Percentiles rank a stretch among this genome's conserved stretches.
Evolutionary conservation across 129 eudicot genomes (phyloP).

Genomic region (Helianthus tuberosus): DNA sequence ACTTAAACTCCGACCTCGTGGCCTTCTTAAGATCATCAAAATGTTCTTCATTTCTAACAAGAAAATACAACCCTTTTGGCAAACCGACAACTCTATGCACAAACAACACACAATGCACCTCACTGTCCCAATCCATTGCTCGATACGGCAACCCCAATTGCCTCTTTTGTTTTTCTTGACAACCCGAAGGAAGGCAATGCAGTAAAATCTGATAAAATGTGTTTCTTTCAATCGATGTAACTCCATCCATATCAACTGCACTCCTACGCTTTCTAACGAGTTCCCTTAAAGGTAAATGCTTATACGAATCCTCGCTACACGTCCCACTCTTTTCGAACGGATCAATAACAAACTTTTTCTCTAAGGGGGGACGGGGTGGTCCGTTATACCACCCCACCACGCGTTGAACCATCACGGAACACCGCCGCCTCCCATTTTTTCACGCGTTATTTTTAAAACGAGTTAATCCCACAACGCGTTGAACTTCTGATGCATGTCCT

Average conservation of each 20-base stretch:
- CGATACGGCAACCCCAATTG: conserved; percentile 81
- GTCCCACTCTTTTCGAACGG: conserved; percentile 44
- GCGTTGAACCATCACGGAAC: no score
- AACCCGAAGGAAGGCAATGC: conserved; percentile 82
- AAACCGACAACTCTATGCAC: conserved; percentile 90
- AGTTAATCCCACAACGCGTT: no score
- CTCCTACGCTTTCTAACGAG: conserved; percentile 92
- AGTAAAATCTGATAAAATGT: conserved; percentile 80
- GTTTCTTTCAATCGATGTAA: conserved; percentile 48
- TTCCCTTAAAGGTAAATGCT: conserved; percentile 54
- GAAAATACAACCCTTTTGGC: conserved; percentile 82
- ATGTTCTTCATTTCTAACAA: conserved; percentile 86
- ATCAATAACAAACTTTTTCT: conserved; percentile 37
- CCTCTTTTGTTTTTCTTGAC: conserved; percentile 54
- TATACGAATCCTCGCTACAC: conserved; percentile 53
- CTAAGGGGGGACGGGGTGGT: no score
- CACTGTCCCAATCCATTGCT: conserved; percentile 81
- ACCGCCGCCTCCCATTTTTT: no score
- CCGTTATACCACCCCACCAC: no score
- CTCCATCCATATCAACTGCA: conserved; percentile 95
- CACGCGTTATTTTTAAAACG: no score
- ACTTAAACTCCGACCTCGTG: conserved; percentile 66
- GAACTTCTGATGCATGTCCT: no score
- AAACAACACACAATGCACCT: conserved; percentile 85
- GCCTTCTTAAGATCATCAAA: conserved; percentile 59